Conservation (phyloP, 2,329 filamentous ascomycete genomes). For the Scopulariopsis brevicaulis region DNA sequence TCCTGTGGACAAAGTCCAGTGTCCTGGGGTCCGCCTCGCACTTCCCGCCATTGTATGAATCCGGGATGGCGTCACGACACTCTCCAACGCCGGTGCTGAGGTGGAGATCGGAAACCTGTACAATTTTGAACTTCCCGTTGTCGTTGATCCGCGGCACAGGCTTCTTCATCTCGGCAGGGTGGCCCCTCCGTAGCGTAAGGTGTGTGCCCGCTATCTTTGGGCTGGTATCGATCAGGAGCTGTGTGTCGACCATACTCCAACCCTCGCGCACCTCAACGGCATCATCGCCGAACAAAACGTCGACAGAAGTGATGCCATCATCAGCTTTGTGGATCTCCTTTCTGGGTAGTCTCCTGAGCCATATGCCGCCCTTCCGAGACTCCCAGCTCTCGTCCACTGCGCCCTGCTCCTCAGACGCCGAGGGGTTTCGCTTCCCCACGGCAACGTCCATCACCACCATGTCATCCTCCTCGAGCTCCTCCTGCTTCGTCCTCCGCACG, state of each 20-base stretch:
- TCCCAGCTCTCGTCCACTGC: conserved; percentile 63
- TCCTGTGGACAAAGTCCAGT: conserved; percentile 71
- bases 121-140: conserved; percentile 91
- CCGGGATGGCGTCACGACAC: conserved; percentile 79
- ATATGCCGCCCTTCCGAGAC: conserved; percentile 62
- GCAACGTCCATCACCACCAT: conserved; percentile 70
- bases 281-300: conserved; percentile 82
- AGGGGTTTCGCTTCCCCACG: conserved; percentile 61
- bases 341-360: conserved; percentile 67
- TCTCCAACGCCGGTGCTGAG: conserved; percentile 77
- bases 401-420: conserved; percentile 24
- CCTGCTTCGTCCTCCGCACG: conserved; percentile 74
- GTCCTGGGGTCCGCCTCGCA: conserved; percentile 91
- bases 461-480: conserved; percentile 64
- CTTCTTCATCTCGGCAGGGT: conserved; percentile 38
- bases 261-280: conserved; percentile 80
- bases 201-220: conserved; percentile 57
- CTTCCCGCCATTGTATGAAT: conserved; percentile 56
- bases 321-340: conserved; percentile 65
- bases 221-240: conserved; percentile 57
- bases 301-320: conserved; percentile 65
- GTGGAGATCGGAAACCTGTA: conserved; percentile 92
- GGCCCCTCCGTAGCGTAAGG: conserved; percentile 66
- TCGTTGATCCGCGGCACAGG: conserved; percentile 69
- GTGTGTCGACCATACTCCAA: conserved; percentile 69